Percentiles rank a stretch among this genome's conserved stretches.
Evolutionary conservation across 345 rosid species (phyloP).

Genomic region (Lepidium sativum): DNA sequence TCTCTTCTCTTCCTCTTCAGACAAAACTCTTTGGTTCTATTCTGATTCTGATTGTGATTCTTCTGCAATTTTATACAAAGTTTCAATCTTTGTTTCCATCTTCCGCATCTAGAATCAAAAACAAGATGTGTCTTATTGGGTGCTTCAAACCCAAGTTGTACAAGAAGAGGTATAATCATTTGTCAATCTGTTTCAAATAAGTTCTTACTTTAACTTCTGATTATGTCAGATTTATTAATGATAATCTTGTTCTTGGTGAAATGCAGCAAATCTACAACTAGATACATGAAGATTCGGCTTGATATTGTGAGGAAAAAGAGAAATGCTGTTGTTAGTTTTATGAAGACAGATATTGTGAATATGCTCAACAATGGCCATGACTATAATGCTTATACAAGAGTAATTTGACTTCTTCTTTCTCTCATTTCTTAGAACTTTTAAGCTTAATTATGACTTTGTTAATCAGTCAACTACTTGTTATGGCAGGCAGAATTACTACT

Average conservation of each 20-base stretch:
- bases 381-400: slow-evolving; percentile 69
- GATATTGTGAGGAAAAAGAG: slow-evolving; percentile 56
- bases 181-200: background rate
- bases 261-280: slow-evolving; percentile 50
- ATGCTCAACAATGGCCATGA: slow-evolving; percentile 54
- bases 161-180: slow-evolving; percentile 15
- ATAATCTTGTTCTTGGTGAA: background rate
- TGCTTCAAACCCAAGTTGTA: slow-evolving; percentile 31
- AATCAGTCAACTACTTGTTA: background rate
- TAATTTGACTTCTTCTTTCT: slow-evolving; percentile 12
- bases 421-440: too few species aligned
- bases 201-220: background rate
- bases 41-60: slow-evolving; percentile 19
- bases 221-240: background rate
- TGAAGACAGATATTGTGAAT: slow-evolving; percentile 63
- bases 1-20: background rate
- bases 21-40: slow-evolving; percentile 18
- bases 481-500: slow-evolving; percentile 65
- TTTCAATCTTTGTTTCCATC: background rate
- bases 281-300: slow-evolving; percentile 46
- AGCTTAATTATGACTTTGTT: too few species aligned
- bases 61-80: background rate
- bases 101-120: background rate
- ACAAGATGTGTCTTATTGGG: slow-evolving; percentile 11
- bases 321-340: slow-evolving; percentile 36